Evolutionary conservation across 2,329 filamentous ascomycete genomes (phyloP), one percentile per base, ranked within the genome.

Genomic region (Fonsecaea multimorphosa): DNA sequence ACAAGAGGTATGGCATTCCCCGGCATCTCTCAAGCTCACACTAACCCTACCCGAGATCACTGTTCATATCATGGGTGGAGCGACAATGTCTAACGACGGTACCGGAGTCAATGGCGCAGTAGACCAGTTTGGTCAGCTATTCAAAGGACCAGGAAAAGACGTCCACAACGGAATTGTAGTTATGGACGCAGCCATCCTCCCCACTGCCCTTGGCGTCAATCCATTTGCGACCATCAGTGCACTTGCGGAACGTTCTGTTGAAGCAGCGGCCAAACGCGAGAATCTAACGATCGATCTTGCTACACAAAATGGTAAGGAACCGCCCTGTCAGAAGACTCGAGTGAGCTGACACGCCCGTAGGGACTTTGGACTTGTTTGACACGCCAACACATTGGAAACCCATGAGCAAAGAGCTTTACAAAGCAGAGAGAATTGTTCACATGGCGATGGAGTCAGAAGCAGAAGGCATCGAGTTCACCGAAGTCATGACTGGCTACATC

Each of bases 181-280:
- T 32, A 85, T 84, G 0, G 89, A 91, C 72, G 87, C 79, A 8
- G 81, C 88, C 2, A 77, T 86, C 0, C 83, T 91, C 16, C 88
- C 89, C 0, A 83, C 84, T 7, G 84, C 88, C 0, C 78, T 91
- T 1, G 79, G 87, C 14, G 86, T 87, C 2, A 91, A 91, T 71
- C 88, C 89, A 0, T 83, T 89, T 59, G 89, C 88, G 1, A 91
- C 88, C 0, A 91, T 91, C 68, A 84, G 87, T 0, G 88, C 89
- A 2, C 81, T 91, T 22, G 87, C 89, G 0, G 89, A 91, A 76
- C 80, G 89, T 9, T 85, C 85, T 0, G 82, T 90, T 6, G 83
- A 86, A 58, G 73, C 80, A 5, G 84, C 84, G 58, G 80, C 82
- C 1, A 68, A 76, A 58, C 76, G 77, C 8, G 72, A 78, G 6